These are phyloP conservation scores for Hypocreales sp. DNA, from an alignment of 2,329 filamentous ascomycete genomes.

Conservation along the genomic window DNA sequence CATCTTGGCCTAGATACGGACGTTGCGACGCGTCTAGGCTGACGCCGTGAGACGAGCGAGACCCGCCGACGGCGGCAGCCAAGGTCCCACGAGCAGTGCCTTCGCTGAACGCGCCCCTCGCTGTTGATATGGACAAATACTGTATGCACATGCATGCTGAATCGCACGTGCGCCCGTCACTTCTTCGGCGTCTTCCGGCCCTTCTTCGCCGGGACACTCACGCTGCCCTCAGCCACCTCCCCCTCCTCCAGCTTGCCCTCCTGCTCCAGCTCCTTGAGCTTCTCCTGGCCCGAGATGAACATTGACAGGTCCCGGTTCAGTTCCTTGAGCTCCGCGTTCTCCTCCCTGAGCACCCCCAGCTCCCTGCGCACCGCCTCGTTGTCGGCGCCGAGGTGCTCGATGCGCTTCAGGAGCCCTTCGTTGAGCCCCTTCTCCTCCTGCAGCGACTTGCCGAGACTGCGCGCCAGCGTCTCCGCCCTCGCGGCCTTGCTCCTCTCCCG, in stretches of 20 bases:
- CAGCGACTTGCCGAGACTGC: slow-evolving; percentile 58
- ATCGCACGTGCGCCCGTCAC: not conserved
- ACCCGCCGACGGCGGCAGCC: too few relatives aligned
- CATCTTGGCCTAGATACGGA: too few relatives aligned
- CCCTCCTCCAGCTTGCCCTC: slow-evolving; percentile 44
- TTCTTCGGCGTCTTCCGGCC: slow-evolving; percentile 30
- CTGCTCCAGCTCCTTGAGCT: slow-evolving; percentile 54
- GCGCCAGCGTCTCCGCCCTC: slow-evolving; percentile 61
- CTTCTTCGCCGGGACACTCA: slow-evolving; percentile 48
- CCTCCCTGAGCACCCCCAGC: slow-evolving; percentile 37
- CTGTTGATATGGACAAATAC: too few relatives aligned
- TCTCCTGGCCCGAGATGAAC: slow-evolving; percentile 75
- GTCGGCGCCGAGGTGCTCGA: slow-evolving; percentile 56
- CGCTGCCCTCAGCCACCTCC: slow-evolving; percentile 60
- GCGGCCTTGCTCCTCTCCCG: slow-evolving; percentile 52
- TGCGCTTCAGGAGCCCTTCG: slow-evolving; percentile 66
- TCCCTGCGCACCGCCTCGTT: slow-evolving; percentile 40
- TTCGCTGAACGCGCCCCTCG: too few relatives aligned
- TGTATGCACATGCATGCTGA: too few relatives aligned
- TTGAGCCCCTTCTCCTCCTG: slow-evolving; percentile 80
- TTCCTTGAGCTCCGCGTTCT: slow-evolving; percentile 64
- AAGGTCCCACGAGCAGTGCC: too few relatives aligned
- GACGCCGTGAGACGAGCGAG: too few relatives aligned
- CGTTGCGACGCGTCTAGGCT: too few relatives aligned
- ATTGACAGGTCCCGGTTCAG: slow-evolving; percentile 78